Percentiles rank a stretch among this genome's conserved stretches.
These are phyloP conservation scores for Moesziomyces parantarcticus DNA, from an alignment of 1,284 basidiomycete genomes.

Conservation along the genomic window DNA sequence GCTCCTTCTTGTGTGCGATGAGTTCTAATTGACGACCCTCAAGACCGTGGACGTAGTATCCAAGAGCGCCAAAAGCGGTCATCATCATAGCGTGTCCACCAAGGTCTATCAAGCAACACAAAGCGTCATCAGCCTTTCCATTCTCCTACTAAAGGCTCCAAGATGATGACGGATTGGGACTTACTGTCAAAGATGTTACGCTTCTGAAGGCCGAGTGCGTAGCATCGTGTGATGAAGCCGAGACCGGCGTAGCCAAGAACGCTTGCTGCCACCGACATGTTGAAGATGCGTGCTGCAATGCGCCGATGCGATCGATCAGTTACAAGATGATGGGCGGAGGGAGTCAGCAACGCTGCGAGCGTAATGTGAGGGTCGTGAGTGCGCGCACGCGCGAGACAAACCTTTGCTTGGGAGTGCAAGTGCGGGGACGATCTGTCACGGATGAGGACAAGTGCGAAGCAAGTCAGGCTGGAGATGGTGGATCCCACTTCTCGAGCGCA, in stretches of 20 bases:
- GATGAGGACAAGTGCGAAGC: no score
- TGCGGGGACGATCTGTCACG: no score
- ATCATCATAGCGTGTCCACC: slow-evolving; percentile 63
- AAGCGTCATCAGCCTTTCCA: not conserved
- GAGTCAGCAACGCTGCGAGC: no score
- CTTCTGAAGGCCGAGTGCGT: slow-evolving; percentile 65
- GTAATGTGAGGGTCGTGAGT: no score
- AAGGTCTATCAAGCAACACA: slow-evolving; percentile 43
- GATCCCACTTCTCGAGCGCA: no score
- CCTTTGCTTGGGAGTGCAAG: no score
- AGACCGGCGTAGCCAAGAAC: slow-evolving; percentile 65
- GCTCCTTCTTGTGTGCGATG: slow-evolving; percentile 62
- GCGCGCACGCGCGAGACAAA: no score
- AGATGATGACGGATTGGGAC: slow-evolving; percentile 19
- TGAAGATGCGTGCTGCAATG: not conserved
- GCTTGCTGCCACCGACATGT: slow-evolving; percentile 53
- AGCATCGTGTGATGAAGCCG: slow-evolving; percentile 66
- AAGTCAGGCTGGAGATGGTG: no score
- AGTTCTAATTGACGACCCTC: slow-evolving; percentile 55
- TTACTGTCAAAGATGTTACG: slow-evolving; percentile 66
- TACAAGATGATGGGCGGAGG: no score
- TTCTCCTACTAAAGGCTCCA: no score
- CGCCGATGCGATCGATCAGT: no score
- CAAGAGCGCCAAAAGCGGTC: slow-evolving; percentile 58
- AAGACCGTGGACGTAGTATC: slow-evolving; percentile 66